Evolutionary conservation across 2,329 filamentous ascomycete species (phyloP).

Genomic region (Penicillium hordei): DNA sequence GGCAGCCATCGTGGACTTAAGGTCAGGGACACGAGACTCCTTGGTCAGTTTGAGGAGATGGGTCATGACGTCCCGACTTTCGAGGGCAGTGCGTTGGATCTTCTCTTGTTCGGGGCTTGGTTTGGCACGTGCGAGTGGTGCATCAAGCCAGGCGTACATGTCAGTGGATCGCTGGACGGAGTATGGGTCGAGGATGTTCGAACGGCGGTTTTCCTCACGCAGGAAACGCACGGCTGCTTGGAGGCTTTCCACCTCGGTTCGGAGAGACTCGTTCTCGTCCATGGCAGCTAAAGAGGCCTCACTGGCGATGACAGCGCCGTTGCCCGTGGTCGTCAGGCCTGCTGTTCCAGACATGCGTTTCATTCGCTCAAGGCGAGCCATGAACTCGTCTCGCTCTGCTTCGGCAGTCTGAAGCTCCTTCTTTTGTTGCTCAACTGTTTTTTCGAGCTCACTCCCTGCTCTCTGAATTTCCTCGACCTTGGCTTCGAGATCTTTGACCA

Average conservation of each 20-base stretch:
- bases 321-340: slow-evolving; percentile 36
- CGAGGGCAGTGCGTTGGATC: slow-evolving; percentile 37
- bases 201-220: slow-evolving; percentile 46
- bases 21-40: slow-evolving; percentile 41
- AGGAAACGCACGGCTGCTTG: slow-evolving; percentile 50
- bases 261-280: slow-evolving; percentile 46
- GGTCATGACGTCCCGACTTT: slow-evolving; percentile 45
- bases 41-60: slow-evolving; percentile 46
- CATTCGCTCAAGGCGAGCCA: slow-evolving; percentile 43
- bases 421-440: slow-evolving; percentile 36
- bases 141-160: slow-evolving; percentile 46
- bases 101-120: slow-evolving; percentile 32
- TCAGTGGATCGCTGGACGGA: slow-evolving; percentile 43
- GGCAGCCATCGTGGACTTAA: slow-evolving; percentile 36
- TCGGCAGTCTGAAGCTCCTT: slow-evolving; percentile 40
- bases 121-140: slow-evolving; percentile 35
- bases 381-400: slow-evolving; percentile 43
- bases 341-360: slow-evolving; percentile 43
- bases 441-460: slow-evolving; percentile 35
- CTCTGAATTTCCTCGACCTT: slow-evolving; percentile 43
- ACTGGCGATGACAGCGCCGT: slow-evolving; percentile 40
- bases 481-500: slow-evolving; percentile 45
- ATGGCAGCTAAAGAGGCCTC: slow-evolving; percentile 42
- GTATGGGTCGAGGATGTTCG: slow-evolving; percentile 43
- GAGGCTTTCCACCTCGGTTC: slow-evolving; percentile 44